Base-by-base conservation (phyloP, 108 stramenopile species). In the Epithemia pelagica region DNA sequence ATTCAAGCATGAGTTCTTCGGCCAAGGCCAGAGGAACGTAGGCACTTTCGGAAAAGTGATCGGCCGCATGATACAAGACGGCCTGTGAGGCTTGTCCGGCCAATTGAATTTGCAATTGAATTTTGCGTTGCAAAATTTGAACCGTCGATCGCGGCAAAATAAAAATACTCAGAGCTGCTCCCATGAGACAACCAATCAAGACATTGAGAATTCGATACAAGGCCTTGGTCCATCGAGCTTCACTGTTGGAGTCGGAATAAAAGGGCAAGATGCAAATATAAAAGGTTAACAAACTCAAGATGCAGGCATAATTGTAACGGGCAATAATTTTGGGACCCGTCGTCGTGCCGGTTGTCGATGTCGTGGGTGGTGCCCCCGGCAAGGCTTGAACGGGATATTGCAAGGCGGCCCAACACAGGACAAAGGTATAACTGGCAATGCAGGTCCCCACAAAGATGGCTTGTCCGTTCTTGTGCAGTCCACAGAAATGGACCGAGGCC, bases 41-140 rank as follows among this genome's bases (percentile, higher is more conserved):
- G 28, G 58, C 62, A 24, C 31, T 53, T 53, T 64, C 75, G 21
- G 61, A 32, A 66, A 76, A 76, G 33, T 59, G 53, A 54, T 76
- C 67, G 29, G 75, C 64, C 21, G 75, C 58, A 26, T 26, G 25
- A 25, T 57, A 26, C 51, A 76, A 22, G 5, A 76, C 75, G 0
- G 75, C 75, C 62, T 66, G 55, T 22, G 70, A 64, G 0, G 75
- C 64, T 54, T 76, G 69, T 1, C 75, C 75, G 3, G 75, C 75
- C 56, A 76, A 32, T 33, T 59, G 30, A 29, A 76, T 58, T 56
- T 76, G 75, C 25, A 54, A 27, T 23, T 22, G 27, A 25, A 61
- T 51, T 46, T 71, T 70, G 21, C 62, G 54, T 18, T 52, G 33
- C 15, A 76, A 28, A 28, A 76, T 51, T 30, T 46, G 64, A 19